Percentiles rank a stretch among this genome's conserved stretches.
Evolutionary conservation across 1,139 yeast species (phyloP).

Genomic region (Suhomyces choctaworum): DNA sequence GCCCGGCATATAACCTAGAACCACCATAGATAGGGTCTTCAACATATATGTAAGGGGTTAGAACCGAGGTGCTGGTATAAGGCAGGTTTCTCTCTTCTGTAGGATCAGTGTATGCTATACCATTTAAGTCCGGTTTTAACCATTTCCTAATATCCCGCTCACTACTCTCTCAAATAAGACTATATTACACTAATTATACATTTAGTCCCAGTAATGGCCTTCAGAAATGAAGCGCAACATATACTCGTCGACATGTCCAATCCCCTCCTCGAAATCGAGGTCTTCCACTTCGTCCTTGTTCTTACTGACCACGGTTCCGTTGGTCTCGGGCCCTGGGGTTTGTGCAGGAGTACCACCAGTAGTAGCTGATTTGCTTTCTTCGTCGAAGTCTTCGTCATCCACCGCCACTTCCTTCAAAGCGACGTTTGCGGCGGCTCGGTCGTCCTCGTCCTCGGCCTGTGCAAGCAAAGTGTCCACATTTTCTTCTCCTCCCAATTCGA

Average conservation of each 20-base stretch:
- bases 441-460: constrained; percentile 96
- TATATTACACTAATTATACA: constrained; percentile 13
- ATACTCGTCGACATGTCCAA: constrained; percentile 93
- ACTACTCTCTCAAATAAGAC: constrained; percentile 1
- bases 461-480: constrained; percentile 72
- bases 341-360: constrained; percentile 36
- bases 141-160: not conserved
- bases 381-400: constrained; percentile 80
- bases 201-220: constrained; percentile 61
- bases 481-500: constrained; percentile 41
- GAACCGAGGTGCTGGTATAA: too few species aligned
- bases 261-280: constrained; percentile 67
- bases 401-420: constrained; percentile 86
- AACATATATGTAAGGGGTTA: too few species aligned
- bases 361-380: constrained; percentile 33
- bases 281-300: constrained; percentile 23
- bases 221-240: constrained; percentile 90
- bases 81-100: too few species aligned
- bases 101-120: too few species aligned
- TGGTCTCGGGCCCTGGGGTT: constrained; percentile 24
- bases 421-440: constrained; percentile 84
- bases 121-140: too few species aligned
- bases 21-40: too few species aligned
- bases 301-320: constrained; percentile 5
- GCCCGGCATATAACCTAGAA: too few species aligned